These are phyloP conservation scores for Xerocomellus dryophilus DNA, from an alignment of 768 basidiomycete species.

Conservation along the genomic window DNA sequence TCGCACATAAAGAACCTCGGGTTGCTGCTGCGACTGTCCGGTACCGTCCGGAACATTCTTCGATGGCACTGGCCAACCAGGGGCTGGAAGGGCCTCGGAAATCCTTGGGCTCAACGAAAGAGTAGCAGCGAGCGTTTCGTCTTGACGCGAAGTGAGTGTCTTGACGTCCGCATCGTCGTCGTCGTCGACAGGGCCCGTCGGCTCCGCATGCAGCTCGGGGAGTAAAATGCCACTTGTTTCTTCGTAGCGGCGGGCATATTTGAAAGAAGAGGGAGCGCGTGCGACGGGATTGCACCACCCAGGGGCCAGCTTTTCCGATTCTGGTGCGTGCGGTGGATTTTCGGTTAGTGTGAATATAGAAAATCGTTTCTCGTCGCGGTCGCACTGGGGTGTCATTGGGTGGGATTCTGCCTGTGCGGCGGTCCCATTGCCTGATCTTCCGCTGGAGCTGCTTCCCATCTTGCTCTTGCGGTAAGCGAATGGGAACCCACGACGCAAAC, in stretches of 20 bases:
- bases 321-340: conserved; percentile 18
- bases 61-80: conserved; percentile 1
- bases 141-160: conserved; percentile 31
- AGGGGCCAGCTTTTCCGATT: conserved; percentile 34
- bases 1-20: conserved; percentile 36
- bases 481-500: conserved; percentile 26
- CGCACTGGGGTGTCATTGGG: conserved; percentile 20
- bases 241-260: background rate
- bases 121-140: conserved; percentile 40
- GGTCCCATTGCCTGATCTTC: conserved; percentile 9
- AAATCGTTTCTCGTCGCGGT: conserved; percentile 29
- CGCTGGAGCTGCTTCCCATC: conserved; percentile 19
- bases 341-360: conserved; percentile 26
- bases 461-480: conserved; percentile 27
- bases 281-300: conserved; percentile 30
- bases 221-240: conserved; percentile 17
- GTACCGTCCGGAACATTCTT: conserved; percentile 7
- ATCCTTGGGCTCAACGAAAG: conserved; percentile 47
- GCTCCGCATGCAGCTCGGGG: conserved; percentile 18
- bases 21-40: conserved; percentile 5
- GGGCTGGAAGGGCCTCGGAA: conserved; percentile 26
- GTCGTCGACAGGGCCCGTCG: conserved; percentile 10
- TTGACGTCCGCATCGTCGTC: conserved; percentile 31
- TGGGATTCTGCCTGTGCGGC: conserved; percentile 17
- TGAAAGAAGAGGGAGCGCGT: conserved; percentile 15